Conservation (phyloP, 2,329 filamentous ascomycete species). For the Aspergillus glaucus region DNA sequence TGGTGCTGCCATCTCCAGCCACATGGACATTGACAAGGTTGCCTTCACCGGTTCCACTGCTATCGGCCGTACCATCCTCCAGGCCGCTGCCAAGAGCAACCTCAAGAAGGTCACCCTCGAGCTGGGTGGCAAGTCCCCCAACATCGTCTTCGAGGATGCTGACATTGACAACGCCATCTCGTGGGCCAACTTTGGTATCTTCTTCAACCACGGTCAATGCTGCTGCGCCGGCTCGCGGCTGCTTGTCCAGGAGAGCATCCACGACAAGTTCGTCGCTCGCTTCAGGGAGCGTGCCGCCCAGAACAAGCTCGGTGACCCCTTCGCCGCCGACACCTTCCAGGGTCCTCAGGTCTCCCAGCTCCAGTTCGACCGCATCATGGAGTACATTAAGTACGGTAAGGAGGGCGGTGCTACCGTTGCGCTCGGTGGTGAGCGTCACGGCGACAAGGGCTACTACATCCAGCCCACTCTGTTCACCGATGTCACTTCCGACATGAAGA, state of each 20-base stretch:
- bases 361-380: slow-evolving; percentile 83
- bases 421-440: slow-evolving; percentile 63
- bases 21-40: slow-evolving; percentile 61
- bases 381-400: slow-evolving; percentile 58
- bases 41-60: slow-evolving; percentile 59
- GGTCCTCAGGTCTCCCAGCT: slow-evolving; percentile 76
- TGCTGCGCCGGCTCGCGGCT: slow-evolving; percentile 20
- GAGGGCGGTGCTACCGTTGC: slow-evolving; percentile 59
- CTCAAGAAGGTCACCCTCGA: slow-evolving; percentile 59
- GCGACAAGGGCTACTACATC: slow-evolving; percentile 78
- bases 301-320: slow-evolving; percentile 77
- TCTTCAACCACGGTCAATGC: slow-evolving; percentile 23
- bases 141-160: slow-evolving; percentile 21
- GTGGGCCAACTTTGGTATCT: slow-evolving; percentile 22
- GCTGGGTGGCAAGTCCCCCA: slow-evolving; percentile 22
- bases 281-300: slow-evolving; percentile 69
- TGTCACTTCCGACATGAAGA: slow-evolving; percentile 62
- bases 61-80: slow-evolving; percentile 55
- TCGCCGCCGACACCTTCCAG: slow-evolving; percentile 72
- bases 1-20: slow-evolving; percentile 59
- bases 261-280: slow-evolving; percentile 55
- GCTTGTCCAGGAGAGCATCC: slow-evolving; percentile 19
- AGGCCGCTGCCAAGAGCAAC: slow-evolving; percentile 56
- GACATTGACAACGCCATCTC: slow-evolving; percentile 22
- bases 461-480: slow-evolving; percentile 76